A percentile compares a stretch with the other conserved stretches of the same genome.
Conservation (phyloP, 257 asterid species). For the Orobanche coerulescens region DNA sequence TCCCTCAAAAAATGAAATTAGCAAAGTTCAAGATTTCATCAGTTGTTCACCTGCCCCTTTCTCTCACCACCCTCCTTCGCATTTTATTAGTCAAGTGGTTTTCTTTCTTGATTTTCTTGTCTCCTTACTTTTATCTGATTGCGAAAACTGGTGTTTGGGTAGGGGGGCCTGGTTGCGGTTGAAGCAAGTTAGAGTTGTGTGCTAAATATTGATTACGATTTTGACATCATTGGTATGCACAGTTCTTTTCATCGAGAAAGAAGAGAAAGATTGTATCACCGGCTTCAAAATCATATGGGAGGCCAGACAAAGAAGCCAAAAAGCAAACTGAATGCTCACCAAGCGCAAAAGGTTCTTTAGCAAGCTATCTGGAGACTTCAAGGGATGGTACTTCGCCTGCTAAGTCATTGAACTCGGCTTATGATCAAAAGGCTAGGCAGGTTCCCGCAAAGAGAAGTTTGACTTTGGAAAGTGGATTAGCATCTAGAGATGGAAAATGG, state of each 20-base stretch:
- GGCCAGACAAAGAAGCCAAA: slow-evolving; percentile 49
- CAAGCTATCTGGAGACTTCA: slow-evolving; percentile 41
- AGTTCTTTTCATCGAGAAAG: slow-evolving; percentile 82
- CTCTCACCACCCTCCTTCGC: background rate
- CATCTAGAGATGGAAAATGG: slow-evolving; percentile 32
- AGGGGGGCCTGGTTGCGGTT: background rate
- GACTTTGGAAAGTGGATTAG: slow-evolving; percentile 38
- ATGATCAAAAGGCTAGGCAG: slow-evolving; percentile 26
- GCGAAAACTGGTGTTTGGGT: background rate
- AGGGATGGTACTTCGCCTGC: slow-evolving; percentile 35
- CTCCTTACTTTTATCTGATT: background rate
- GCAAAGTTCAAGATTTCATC: background rate
- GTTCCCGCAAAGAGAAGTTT: slow-evolving; percentile 51
- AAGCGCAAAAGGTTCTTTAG: slow-evolving; percentile 59
- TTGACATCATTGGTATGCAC: slow-evolving; percentile 23
- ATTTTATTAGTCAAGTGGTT: background rate
- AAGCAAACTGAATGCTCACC: slow-evolving; percentile 52
- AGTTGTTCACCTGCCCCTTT: background rate
- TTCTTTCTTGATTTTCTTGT: background rate
- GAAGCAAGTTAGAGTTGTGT: background rate
- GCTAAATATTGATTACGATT: background rate
- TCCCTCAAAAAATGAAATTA: background rate
- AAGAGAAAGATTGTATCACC: slow-evolving; percentile 76
- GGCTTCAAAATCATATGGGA: slow-evolving; percentile 42
- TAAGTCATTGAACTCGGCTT: slow-evolving; percentile 25